phyloP scores from a whole-genome alignment of 1,284 basidiomycete genomes.

The Trichosporon ovoides region DNA sequence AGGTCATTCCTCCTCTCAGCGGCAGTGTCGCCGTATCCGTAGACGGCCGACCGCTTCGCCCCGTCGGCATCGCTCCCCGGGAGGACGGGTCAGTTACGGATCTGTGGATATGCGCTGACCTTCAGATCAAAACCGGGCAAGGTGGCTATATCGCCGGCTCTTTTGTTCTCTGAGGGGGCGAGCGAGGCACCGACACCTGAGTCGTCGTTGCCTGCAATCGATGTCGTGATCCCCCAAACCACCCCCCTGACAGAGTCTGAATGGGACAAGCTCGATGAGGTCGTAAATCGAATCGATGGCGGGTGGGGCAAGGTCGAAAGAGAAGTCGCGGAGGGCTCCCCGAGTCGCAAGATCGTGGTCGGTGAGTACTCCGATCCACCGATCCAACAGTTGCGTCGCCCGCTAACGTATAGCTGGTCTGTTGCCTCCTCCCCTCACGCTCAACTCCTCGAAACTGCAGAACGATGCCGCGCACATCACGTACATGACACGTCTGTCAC shows the following conservation, averaged over 20 bases:
- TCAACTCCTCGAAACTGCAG: conserved; percentile 64
- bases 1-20: conserved; percentile 5
- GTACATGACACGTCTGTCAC: conserved; percentile 67
- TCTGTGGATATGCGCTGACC: not conserved
- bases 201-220: conserved; percentile 21
- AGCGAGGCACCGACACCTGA: not conserved
- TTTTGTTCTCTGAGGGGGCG: not conserved
- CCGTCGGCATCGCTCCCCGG: not conserved
- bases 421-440: conserved; percentile 73
- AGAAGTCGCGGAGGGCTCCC: conserved; percentile 29
- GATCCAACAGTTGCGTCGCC: not conserved
- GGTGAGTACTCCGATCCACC: conserved; percentile 55
- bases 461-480: conserved; percentile 68
- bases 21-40: conserved; percentile 10
- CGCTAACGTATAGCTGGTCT: conserved; percentile 59
- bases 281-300: conserved; percentile 53
- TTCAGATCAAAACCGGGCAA: not conserved
- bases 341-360: conserved; percentile 61
- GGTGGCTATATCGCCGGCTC: not conserved
- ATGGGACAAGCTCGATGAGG: conserved; percentile 68
- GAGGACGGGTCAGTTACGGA: not conserved
- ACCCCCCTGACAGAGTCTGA: conserved; percentile 51
- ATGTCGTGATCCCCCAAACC: conserved; percentile 39
- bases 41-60: not conserved
- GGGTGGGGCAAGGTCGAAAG: conserved; percentile 23